A percentile compares a stretch with the other conserved stretches of the same genome.
Evolutionary conservation across 2,329 filamentous ascomycete species (phyloP).

Genomic region (Bipolaris sorokiniana): DNA sequence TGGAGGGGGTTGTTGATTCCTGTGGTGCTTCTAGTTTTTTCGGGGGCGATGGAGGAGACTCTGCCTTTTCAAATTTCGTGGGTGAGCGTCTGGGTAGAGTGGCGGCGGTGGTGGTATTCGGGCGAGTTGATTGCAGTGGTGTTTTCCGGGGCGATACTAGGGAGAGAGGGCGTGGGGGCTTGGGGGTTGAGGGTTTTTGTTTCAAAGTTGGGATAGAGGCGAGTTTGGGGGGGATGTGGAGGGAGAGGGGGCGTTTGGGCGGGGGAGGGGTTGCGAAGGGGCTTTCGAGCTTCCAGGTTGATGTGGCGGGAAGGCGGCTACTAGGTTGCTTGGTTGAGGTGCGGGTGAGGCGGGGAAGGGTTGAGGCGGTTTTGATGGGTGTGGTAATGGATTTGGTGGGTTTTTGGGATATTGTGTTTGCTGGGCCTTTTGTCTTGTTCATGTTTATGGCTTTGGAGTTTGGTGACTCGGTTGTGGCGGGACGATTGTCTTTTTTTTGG

Average conservation of each 20-base stretch:
- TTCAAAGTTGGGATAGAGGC: not conserved
- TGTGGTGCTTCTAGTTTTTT: too few relatives aligned
- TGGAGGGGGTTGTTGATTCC: too few relatives aligned
- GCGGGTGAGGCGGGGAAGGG: not conserved
- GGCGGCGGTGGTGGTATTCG: not conserved
- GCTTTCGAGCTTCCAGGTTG: not conserved
- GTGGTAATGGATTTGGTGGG: not conserved
- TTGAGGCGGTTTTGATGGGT: not conserved
- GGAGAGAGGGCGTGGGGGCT: not conserved
- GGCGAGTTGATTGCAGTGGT: not conserved
- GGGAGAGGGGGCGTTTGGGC: not conserved
- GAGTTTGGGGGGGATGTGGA: not conserved
- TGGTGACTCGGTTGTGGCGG: not conserved
- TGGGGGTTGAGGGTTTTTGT: not conserved
- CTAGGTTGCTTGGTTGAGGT: not conserved
- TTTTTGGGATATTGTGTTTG: not conserved
- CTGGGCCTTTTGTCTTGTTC: not conserved
- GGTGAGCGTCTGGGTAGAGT: too few relatives aligned
- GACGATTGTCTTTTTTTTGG: not conserved
- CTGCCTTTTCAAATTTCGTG: too few relatives aligned
- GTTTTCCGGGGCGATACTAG: conserved; percentile 1
- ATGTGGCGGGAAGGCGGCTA: not conserved
- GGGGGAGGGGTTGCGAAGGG: not conserved
- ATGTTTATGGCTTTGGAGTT: not conserved
- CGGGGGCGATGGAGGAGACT: too few relatives aligned